phyloP scores from a whole-genome alignment of 2,329 filamentous ascomycete species.

The Monosporascus ibericus region DNA sequence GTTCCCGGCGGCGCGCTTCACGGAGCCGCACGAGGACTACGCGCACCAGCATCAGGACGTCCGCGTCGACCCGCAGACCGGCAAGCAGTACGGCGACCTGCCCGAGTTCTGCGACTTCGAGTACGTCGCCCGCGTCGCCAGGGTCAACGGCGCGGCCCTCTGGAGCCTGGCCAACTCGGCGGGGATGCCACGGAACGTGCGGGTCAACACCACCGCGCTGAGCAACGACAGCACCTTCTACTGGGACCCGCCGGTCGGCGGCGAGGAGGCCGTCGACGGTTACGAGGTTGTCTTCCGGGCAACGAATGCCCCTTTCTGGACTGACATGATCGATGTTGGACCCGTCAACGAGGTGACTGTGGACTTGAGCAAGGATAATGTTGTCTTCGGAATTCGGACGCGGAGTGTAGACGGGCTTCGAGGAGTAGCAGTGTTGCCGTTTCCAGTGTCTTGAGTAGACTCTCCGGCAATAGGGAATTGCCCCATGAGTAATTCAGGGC shows the following conservation, averaged over 20 bases:
- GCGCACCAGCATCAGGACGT: slow-evolving; percentile 52
- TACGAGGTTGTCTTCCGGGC: slow-evolving; percentile 54
- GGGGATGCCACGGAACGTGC: slow-evolving; percentile 42
- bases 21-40: slow-evolving; percentile 52
- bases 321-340: slow-evolving; percentile 41
- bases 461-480: no score
- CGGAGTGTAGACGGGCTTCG: slow-evolving; percentile 18
- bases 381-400: slow-evolving; percentile 49
- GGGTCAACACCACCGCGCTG: slow-evolving; percentile 37
- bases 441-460: slow-evolving; percentile 11
- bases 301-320: slow-evolving; percentile 44
- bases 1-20: slow-evolving; percentile 49
- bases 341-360: slow-evolving; percentile 38
- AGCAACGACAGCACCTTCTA: slow-evolving; percentile 44
- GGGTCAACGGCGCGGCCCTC: slow-evolving; percentile 47
- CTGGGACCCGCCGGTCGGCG: slow-evolving; percentile 36
- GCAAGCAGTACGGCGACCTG: slow-evolving; percentile 49
- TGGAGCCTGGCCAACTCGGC: slow-evolving; percentile 49
- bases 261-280: slow-evolving; percentile 28
- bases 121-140: slow-evolving; percentile 45
- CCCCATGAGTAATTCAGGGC: no score
- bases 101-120: slow-evolving; percentile 52
- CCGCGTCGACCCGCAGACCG: slow-evolving; percentile 34
- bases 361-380: slow-evolving; percentile 49
- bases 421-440: slow-evolving; percentile 25